These are phyloP conservation scores for Metschnikowia peoriensis DNA, from an alignment of 805 yeast genomes.

Conservation along the genomic window DNA sequence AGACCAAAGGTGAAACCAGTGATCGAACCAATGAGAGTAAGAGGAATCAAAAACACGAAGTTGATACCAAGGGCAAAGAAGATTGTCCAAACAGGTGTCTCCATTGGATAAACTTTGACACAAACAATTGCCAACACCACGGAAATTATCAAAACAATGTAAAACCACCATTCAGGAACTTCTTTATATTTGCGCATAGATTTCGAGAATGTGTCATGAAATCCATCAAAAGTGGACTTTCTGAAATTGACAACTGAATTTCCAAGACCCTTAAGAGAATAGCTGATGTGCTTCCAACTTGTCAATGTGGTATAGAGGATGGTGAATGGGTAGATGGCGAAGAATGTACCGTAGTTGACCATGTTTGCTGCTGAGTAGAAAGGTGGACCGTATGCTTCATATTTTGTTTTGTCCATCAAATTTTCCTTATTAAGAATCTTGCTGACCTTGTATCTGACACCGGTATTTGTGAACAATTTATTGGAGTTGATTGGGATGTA, in stretches of 20 bases:
- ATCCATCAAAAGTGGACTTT: slow-evolving; percentile 30
- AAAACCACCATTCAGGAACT: slow-evolving; percentile 34
- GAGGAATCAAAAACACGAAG: slow-evolving; percentile 23
- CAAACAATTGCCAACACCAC: slow-evolving; percentile 31
- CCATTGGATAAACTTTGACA: slow-evolving; percentile 26
- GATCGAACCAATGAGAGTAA: slow-evolving; percentile 19
- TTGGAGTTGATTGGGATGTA: slow-evolving; percentile 27
- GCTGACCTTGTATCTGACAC: slow-evolving; percentile 21
- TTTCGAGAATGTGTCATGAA: slow-evolving; percentile 30
- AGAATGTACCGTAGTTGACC: slow-evolving; percentile 24
- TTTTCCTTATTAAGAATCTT: slow-evolving; percentile 14
- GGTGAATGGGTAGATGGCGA: slow-evolving; percentile 27
- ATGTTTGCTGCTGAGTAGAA: slow-evolving; percentile 24
- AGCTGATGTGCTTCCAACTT: slow-evolving; percentile 15
- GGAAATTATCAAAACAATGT: slow-evolving; percentile 25
- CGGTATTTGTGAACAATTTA: slow-evolving; percentile 26
- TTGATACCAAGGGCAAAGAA: slow-evolving; percentile 23
- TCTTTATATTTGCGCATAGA: slow-evolving; percentile 34
- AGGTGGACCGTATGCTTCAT: slow-evolving; percentile 22
- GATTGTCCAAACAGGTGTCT: slow-evolving; percentile 26
- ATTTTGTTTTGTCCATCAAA: slow-evolving; percentile 18
- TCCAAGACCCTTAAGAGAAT: slow-evolving; percentile 15
- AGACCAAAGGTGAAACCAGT: slow-evolving; percentile 35
- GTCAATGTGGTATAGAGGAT: slow-evolving; percentile 20
- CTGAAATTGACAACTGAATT: slow-evolving; percentile 18